phyloP scores from a whole-genome alignment of 108 stramenopile species.

The Aurantiochytrium sp. region DNA sequence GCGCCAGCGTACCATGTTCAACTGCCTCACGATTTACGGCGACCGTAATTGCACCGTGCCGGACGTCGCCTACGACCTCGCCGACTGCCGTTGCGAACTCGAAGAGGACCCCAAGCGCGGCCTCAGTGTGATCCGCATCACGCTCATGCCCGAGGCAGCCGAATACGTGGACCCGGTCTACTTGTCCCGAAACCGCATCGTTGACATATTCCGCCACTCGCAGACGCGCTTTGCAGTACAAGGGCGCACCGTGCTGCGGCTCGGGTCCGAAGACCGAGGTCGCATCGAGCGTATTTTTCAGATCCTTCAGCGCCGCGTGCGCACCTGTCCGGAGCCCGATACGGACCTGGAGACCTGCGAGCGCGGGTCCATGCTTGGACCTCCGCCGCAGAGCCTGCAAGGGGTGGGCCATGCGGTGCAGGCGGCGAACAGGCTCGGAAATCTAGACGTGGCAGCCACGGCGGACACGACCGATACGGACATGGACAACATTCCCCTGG shows the following conservation, averaged over 20 bases:
- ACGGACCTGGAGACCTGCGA: not conserved
- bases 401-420: not conserved
- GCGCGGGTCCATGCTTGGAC: not conserved
- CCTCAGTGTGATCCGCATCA: not conserved
- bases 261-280: not conserved
- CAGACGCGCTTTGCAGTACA: not conserved
- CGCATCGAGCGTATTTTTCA: not conserved
- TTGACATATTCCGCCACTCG: not conserved
- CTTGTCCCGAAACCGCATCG: not conserved
- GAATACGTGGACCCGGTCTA: slow-evolving; percentile 3
- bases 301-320: not conserved
- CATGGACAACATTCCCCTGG: not conserved
- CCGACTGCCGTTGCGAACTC: not conserved
- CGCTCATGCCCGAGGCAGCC: not conserved
- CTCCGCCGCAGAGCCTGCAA: not conserved
- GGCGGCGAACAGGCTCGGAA: not conserved
- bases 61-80: not conserved
- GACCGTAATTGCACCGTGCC: not conserved
- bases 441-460: not conserved
- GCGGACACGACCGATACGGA: too few species aligned
- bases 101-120: not conserved
- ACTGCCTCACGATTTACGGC: not conserved
- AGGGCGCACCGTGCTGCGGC: not conserved
- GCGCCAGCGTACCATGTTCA: not conserved
- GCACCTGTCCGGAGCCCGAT: not conserved